Percentiles rank a stretch among this genome's conserved stretches.
These are phyloP conservation scores for Elsinoe ampelina DNA, from an alignment of 2,329 filamentous ascomycete genomes.

Conservation along the genomic window DNA sequence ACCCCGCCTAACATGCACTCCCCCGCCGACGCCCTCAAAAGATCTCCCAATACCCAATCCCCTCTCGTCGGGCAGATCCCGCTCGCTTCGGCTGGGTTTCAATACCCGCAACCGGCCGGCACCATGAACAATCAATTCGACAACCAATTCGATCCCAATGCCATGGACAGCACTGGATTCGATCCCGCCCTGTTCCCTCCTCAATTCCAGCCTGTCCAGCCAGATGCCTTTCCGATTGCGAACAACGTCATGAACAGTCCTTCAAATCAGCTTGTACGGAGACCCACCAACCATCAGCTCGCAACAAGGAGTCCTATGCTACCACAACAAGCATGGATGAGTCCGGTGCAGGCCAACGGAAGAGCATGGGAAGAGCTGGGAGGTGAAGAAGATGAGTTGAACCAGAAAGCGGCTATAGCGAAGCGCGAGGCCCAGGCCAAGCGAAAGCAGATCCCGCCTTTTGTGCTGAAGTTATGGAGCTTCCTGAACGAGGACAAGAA, in stretches of 20 bases:
- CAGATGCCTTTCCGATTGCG: conserved; percentile 11
- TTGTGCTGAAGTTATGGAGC: conserved; percentile 85
- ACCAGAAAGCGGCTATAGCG: conserved; percentile 68
- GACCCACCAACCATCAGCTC: conserved; percentile 39
- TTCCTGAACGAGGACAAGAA: conserved; percentile 91
- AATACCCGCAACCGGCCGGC: conserved; percentile 15
- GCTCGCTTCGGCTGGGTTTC: neutral
- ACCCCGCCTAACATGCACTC: conserved; percentile 1
- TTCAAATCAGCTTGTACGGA: conserved; percentile 38
- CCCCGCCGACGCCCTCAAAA: conserved; percentile 7
- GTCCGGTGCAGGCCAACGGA: conserved; percentile 32
- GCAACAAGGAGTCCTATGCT: conserved; percentile 27
- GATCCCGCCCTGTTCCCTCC: conserved; percentile 11
- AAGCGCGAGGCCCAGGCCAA: conserved; percentile 84
- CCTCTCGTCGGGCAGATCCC: conserved; percentile 6
- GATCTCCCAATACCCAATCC: conserved; percentile 5
- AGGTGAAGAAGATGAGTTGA: conserved; percentile 69
- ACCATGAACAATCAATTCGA: conserved; percentile 19
- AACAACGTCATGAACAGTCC: conserved; percentile 17
- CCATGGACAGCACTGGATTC: conserved; percentile 6
- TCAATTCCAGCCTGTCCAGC: conserved; percentile 9
- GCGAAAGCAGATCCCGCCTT: conserved; percentile 90
- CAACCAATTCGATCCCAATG: conserved; percentile 10
- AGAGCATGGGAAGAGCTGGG: conserved; percentile 38
- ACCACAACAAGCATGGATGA: conserved; percentile 33